Conservation (phyloP, 164 flowering plant genomes). For the Saururus chinensis region DNA sequence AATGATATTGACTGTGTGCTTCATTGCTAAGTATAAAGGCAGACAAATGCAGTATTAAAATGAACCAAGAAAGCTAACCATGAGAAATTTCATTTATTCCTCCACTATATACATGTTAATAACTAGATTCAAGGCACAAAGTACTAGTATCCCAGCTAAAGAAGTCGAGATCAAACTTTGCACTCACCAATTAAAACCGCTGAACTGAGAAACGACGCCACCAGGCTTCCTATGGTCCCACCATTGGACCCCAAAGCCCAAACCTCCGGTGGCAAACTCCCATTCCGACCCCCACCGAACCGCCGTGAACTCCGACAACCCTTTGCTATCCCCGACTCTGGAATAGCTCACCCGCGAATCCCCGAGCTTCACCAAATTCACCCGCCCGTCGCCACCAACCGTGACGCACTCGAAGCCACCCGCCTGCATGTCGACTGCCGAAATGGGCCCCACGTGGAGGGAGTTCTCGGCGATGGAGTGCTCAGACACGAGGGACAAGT, state of each 20-base stretch:
- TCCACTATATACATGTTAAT: no score
- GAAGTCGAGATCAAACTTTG: no score
- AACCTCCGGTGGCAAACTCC: conserved; percentile 85
- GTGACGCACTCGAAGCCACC: conserved; percentile 48
- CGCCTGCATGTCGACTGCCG: conserved; percentile 46
- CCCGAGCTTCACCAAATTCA: conserved; percentile 46
- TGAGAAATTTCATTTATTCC: no score
- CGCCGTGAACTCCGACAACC: conserved; percentile 59
- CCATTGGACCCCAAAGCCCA: conserved; percentile 75
- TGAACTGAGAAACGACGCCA: conserved; percentile 56
- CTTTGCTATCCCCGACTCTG: conserved; percentile 53
- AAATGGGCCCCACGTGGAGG: conserved; percentile 44
- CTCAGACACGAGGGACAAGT: conserved; percentile 23
- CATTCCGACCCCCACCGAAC: conserved; percentile 75
- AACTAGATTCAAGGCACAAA: not conserved
- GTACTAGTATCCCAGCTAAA: not conserved
- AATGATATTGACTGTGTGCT: no score
- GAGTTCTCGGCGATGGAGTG: conserved; percentile 24
- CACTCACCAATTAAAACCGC: conserved; percentile 53
- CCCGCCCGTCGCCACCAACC: conserved; percentile 80
- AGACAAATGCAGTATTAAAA: no score
- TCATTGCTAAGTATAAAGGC: no score
- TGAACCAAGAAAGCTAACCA: no score
- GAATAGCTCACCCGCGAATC: conserved; percentile 19
- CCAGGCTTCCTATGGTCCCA: conserved; percentile 89